Conservation (phyloP, 257 asterid species). For the Solanum verrucosum region DNA sequence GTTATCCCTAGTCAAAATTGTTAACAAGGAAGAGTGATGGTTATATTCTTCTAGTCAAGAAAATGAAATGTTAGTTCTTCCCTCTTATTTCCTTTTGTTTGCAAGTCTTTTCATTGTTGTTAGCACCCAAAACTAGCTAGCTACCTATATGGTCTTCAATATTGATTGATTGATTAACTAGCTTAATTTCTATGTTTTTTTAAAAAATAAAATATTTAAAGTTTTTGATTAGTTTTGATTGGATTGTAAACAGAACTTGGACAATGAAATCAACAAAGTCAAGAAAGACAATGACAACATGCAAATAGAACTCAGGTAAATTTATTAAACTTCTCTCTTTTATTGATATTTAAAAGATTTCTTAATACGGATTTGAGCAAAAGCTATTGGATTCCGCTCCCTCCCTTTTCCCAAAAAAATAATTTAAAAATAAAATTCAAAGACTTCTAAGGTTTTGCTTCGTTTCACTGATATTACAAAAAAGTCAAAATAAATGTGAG, state of each 20-base stretch:
- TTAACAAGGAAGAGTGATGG: neutral
- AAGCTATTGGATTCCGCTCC: too few species aligned
- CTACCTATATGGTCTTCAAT: neutral
- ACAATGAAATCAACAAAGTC: slow-evolving; percentile 82
- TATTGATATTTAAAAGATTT: neutral
- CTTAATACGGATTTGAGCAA: neutral
- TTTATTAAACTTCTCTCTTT: neutral
- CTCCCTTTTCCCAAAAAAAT: too few species aligned
- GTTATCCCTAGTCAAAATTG: neutral
- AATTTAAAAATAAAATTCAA: too few species aligned
- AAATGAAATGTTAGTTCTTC: neutral
- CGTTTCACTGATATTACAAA: too few species aligned
- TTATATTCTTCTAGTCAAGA: neutral
- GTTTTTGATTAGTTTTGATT: neutral
- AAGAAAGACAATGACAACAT: slow-evolving; percentile 95
- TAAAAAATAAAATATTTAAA: too few species aligned
- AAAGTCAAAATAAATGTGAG: too few species aligned
- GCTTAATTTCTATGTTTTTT: neutral
- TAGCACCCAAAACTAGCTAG: neutral
- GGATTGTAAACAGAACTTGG: slow-evolving; percentile 48
- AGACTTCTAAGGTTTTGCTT: too few species aligned
- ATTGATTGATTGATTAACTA: neutral
- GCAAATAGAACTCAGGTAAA: slow-evolving; percentile 91
- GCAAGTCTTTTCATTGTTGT: slow-evolving; percentile 23
- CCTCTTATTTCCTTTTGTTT: slow-evolving; percentile 32